phyloP scores from a whole-genome alignment of 176 grass and related monocot genomes.

The Hordeum marinum region DNA sequence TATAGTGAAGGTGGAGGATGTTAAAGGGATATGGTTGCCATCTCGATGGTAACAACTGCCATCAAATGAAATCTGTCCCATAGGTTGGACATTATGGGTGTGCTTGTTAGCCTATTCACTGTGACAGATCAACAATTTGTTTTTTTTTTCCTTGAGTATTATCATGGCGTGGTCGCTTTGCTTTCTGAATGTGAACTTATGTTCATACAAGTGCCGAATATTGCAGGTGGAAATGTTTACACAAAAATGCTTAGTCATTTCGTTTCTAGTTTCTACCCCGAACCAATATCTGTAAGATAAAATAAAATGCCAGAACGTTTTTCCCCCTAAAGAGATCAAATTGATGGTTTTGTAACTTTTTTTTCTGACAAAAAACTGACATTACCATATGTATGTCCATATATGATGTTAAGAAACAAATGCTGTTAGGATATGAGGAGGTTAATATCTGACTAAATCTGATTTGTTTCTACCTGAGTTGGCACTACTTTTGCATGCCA shows the following conservation, averaged over 20 bases:
- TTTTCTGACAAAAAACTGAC: too few species aligned
- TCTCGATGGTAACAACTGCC: neutral
- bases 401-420: neutral
- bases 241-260: too few species aligned
- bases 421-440: neutral
- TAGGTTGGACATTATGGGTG: neutral
- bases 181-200: too few species aligned
- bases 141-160: neutral
- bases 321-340: too few species aligned
- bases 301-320: too few species aligned
- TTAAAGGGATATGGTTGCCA: neutral
- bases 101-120: neutral
- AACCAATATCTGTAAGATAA: too few species aligned
- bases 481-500: neutral
- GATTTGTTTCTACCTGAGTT: constrained; percentile 2
- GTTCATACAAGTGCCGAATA: too few species aligned
- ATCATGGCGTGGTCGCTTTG: too few species aligned
- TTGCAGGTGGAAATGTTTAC: too few species aligned
- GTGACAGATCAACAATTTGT: neutral
- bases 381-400: too few species aligned
- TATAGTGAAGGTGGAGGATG: neutral
- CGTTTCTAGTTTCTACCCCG: too few species aligned
- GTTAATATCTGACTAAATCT: neutral
- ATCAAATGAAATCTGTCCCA: neutral
- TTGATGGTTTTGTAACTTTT: too few species aligned